Conservation (phyloP, 306 rosid species). For the Astragalus glycyphyllos region DNA sequence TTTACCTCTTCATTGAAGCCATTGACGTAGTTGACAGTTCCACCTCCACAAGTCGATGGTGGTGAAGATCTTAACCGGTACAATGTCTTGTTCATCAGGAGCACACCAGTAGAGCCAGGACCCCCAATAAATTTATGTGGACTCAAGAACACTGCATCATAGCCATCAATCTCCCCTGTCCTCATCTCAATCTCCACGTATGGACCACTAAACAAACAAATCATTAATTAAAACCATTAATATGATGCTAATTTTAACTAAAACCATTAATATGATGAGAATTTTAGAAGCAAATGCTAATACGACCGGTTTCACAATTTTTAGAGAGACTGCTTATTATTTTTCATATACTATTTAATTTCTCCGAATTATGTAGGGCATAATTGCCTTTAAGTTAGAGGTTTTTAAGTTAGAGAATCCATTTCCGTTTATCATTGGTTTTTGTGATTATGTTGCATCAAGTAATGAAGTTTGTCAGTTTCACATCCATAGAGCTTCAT, state of each 20-base stretch:
- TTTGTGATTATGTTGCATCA: too few relatives aligned
- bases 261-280: neutral
- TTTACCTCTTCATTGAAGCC: conserved; percentile 69
- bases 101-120: conserved; percentile 79
- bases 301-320: too few relatives aligned
- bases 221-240: neutral
- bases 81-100: conserved; percentile 63
- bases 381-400: too few relatives aligned
- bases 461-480: too few relatives aligned
- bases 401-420: too few relatives aligned
- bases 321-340: too few relatives aligned
- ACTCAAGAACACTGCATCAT: conserved; percentile 77
- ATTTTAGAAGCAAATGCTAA: too few relatives aligned
- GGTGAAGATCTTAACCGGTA: conserved; percentile 60
- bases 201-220: conserved; percentile 60
- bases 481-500: too few relatives aligned
- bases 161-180: conserved; percentile 60
- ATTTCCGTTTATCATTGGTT: too few relatives aligned
- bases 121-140: conserved; percentile 87
- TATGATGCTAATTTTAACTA: too few relatives aligned
- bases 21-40: conserved; percentile 77
- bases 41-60: conserved; percentile 93
- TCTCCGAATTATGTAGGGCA: too few relatives aligned
- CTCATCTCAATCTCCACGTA: conserved; percentile 72
- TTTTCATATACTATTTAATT: too few relatives aligned